Conservation (phyloP, 306 rosid genomes). For the Cucurbita moschata region DNA sequence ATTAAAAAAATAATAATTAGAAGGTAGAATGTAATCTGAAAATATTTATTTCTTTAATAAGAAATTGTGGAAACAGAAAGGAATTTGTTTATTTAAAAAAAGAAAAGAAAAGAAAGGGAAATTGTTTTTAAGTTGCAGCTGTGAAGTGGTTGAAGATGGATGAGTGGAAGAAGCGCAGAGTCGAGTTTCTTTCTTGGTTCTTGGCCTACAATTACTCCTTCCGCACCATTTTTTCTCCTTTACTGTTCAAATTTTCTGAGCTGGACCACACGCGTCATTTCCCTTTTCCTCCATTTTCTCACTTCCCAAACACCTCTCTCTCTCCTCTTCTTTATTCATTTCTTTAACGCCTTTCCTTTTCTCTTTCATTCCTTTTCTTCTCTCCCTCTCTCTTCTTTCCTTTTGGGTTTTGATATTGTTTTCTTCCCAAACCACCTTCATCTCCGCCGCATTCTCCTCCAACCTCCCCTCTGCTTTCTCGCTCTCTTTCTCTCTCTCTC, state of each 20-base stretch:
- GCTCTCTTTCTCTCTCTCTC: too few relatives aligned
- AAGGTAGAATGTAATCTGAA: too few relatives aligned
- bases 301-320: not conserved
- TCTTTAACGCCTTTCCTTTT: not conserved
- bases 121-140: not conserved
- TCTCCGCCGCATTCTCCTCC: conserved; percentile 10
- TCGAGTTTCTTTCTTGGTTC: too few relatives aligned
- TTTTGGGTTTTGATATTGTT: too few relatives aligned
- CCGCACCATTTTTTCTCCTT: not conserved
- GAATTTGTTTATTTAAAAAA: too few relatives aligned
- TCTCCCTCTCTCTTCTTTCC: not conserved
- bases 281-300: not conserved
- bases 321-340: not conserved
- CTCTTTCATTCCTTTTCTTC: not conserved
- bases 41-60: too few relatives aligned
- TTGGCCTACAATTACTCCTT: not conserved
- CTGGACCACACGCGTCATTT: conserved; percentile 12
- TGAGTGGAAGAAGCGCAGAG: not conserved
- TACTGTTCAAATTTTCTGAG: not conserved
- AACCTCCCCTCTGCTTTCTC: not conserved
- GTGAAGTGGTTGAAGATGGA: not conserved
- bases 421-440: not conserved
- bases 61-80: too few relatives aligned
- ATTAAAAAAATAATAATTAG: too few relatives aligned
- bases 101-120: too few relatives aligned